Evolutionary conservation across 306 rosid species (phyloP), one percentile per base, ranked within the genome.

Genomic region (Alnus glutinosa): DNA sequence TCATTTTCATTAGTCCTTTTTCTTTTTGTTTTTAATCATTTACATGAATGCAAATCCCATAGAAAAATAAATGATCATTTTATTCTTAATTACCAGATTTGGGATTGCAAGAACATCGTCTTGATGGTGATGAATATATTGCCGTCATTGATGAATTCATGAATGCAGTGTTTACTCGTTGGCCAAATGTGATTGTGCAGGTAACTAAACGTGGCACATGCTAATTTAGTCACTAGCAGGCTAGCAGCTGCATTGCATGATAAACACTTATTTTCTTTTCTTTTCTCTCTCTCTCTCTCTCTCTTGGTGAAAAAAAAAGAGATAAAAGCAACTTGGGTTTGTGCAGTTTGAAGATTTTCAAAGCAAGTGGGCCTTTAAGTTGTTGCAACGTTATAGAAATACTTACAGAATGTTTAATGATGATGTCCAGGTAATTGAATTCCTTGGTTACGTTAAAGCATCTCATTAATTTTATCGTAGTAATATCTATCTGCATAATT

Each of bases 171-270:
- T 95, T 90, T 82, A 93, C 94, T 78, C 98, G 98, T 80, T 95
- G 99, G 99, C 99, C 99, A 16, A 79, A 93, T 90, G 97, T 96
- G 79, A 96, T 91, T 89, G 98, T 96, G 81, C 99, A 96, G 94
- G 99, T 91, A 89, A 70, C 84, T 50, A 64, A 74, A 54, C 50
- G 73, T 63, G 2, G 19, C 74, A 77, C 18, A 2, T 80, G 52
- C 52, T 75, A n/a, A 18, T 57, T 30, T 55, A 51, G 32, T 81
- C 59, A 62, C 48, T 57, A 11, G 44, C 50, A 34, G 51, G 57
- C 48, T 57, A 11, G 44, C 50, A 34, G 51, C 9, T 74, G 78
- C 72, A 71, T 18, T 52, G 52, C 75, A 23, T 73, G 11, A 48
- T 1, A 16, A 48, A 30, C 19, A 44, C 28, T 47, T 66, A 3